Evolutionary conservation across 2,329 filamentous ascomycete genomes (phyloP), one percentile per base, ranked within the genome.

Genomic region (Chaetomium olivaceum): DNA sequence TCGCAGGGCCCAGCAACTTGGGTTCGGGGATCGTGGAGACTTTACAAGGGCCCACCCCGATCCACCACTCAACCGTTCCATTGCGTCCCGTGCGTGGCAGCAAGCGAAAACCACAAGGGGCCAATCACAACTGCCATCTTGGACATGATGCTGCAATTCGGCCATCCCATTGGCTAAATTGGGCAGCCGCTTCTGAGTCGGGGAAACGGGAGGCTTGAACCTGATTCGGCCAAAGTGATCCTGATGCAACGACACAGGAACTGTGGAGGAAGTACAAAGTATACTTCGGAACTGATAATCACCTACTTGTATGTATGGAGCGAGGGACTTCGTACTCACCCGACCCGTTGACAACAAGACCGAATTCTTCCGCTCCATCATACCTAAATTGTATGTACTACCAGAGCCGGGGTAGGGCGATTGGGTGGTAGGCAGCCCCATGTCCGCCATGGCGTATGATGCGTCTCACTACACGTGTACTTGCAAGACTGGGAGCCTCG

Each of bases 1-100:
- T 55, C 36, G 14, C 16, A 56, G 52, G 57, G 57, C 61, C 64
- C 59, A 19, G 50, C 31, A 58, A 63, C 60, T 43, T 57, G 60
- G 60, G 21, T 64, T 58, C 31, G 61, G 58, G 61, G 61, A 62
- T 58, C 39, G 11, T 31, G 19, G 27, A 51, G 39, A 3, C 19
- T 33, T 25, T 21, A 21, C 14, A 43, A 23, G 27, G 58, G 54
- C 39, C 52, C 60, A 36, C 54, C 3, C 39, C 5, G 39, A 33
- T 36, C 52, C 36, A 48, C 46, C 56, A 39, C 12, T 8, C 56
- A 29, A 29, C 25, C 25, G 25, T 21, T 21, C 39, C 33, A n/a
- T 23, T 19, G 39, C 43, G 51, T 14, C 16, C 36, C 31, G 11
- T 57, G 39, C 39, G 39, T 43, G 16, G 16, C 39, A 19, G 5